Evolutionary conservation across 176 grass and related monocot species (phyloP), one percentile per base, ranked within the genome.

Genomic region (Cenchrus americanus): DNA sequence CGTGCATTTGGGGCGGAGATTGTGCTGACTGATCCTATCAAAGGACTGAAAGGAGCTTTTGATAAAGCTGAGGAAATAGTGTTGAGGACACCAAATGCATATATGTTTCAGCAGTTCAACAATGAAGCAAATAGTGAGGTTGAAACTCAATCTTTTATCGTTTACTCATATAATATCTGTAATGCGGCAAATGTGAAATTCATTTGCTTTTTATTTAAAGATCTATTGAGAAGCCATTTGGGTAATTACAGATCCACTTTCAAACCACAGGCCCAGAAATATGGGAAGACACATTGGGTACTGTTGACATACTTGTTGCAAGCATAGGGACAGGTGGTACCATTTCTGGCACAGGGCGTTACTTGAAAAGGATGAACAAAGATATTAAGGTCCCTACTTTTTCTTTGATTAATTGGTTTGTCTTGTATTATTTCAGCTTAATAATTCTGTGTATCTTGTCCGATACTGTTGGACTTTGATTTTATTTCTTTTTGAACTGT

Each of bases 241-340:
- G 80, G 63, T 97, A 93, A 90, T 95, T 90, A 93, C 93, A 98
- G 96, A 89, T 94, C 84, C 96, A 98, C 89, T 98, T 95, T 90
- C 80, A 98, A 95, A 95, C 91, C 80, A 98, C 96, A 92, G 93
- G 96, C 91, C 93, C 91, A 85, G 96, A 98, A 93, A 98, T 96
- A 92, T 98, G 96, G 93, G 87, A 95, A 26, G 93, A 95, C 76
- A 98, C 96, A 19, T 81, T 93, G 89, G 93, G 91, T 81, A 69
- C 80, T 83, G 93, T 98, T 74, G 96, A 98, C 60, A 95, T 98
- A 81, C 91, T 98, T 80, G 83, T 98, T 81, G 93, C 93, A 72
- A 98, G 93, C 91, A 94, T 98, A 71, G 96, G 96, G 47, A 98
- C 96, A 77, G 96, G 96, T 0, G 96, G 91, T 10, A 98, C 96